Percentiles rank a stretch among this genome's conserved stretches.
Evolutionary conservation across 768 basidiomycete genomes (phyloP).

Genomic region (Auriculariales sp.): DNA sequence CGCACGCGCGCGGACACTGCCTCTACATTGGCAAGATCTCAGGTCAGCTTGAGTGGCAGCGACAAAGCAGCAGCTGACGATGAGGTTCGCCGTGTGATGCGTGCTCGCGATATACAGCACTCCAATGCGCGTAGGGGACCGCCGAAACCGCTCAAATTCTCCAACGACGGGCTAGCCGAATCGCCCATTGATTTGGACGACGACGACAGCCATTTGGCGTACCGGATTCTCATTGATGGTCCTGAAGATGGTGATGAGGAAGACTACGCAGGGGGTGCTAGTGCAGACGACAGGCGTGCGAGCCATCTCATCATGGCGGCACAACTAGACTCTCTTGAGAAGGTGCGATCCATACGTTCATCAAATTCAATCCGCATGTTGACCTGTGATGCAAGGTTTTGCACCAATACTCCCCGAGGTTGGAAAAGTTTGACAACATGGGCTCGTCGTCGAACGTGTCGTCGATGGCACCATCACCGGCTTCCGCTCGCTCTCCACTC

Average conservation of each 20-base stretch:
- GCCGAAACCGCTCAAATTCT: slow-evolving; percentile 3
- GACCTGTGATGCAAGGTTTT: neutral
- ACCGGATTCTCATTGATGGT: neutral
- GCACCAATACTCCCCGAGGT: neutral
- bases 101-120: neutral
- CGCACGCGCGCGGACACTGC: neutral
- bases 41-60: neutral
- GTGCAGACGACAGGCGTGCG: slow-evolving; percentile 1
- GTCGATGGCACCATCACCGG: neutral
- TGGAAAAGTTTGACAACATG: neutral
- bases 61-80: slow-evolving; percentile 6
- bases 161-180: no score
- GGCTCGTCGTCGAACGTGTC: neutral
- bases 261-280: neutral
- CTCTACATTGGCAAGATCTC: slow-evolving; percentile 1
- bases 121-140: neutral
- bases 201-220: neutral
- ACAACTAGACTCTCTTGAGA: slow-evolving; percentile 6
- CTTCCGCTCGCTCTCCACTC: no score
- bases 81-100: slow-evolving; percentile 4
- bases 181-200: slow-evolving; percentile 1
- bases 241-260: neutral
- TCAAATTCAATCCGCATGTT: neutral
- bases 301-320: slow-evolving; percentile 2
- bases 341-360: neutral